Base-by-base conservation (phyloP, 2,329 filamentous ascomycete genomes). In the Achaetomium macrosporum region DNA sequence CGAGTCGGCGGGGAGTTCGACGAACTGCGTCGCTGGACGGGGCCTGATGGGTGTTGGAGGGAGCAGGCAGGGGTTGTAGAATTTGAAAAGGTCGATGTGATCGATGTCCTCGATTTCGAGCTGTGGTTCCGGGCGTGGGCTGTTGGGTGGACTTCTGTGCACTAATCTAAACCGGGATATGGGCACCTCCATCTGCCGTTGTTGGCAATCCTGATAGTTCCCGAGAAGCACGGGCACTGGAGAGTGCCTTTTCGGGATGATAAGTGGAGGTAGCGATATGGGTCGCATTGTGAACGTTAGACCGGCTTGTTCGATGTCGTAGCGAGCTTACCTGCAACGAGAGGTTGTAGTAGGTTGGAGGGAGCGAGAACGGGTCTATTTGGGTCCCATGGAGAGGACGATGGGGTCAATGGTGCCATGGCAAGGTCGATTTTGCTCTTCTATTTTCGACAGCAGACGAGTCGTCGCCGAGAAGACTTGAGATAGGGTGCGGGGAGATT, bases 21-120 rank as follows among this genome's bases (percentile, higher is more conserved):
- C 29, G 6, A 20, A 5, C 6, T 6, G 30, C 16, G 13, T 37
- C 2, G 29, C 20, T 11, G 41, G 44, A 13, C 20, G 7, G 9
- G 31, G 47, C 5, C 16, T 5, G 13, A 53, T 43, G 4, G 54
- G 16, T 5, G 48, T 16, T 1, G 57, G 57, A 1, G 57, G 57
- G n/a, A 59, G 50, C 41, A 59, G 51, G 33, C 57, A 59, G 16
- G 57, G 57, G 47, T 59, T 35, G 43, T 57, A 53, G 39, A 55
- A 59, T 16, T 51, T 47, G 52, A 59, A 59, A 47, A 47, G 46
- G 25, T 53, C 54, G 30, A 59, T 51, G 31, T 55, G 47, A 37
- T 51, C 46, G 1, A 47, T n/a, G 33, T 54, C 46, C 42, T 50
- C 50, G 17, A 42, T 35, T 9, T 13, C 25, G 2, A 44, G 37